Percentiles rank a stretch among this genome's conserved stretches.
Conservation (phyloP, 2,329 filamentous ascomycete genomes). For the Fonsecaea erecta region DNA sequence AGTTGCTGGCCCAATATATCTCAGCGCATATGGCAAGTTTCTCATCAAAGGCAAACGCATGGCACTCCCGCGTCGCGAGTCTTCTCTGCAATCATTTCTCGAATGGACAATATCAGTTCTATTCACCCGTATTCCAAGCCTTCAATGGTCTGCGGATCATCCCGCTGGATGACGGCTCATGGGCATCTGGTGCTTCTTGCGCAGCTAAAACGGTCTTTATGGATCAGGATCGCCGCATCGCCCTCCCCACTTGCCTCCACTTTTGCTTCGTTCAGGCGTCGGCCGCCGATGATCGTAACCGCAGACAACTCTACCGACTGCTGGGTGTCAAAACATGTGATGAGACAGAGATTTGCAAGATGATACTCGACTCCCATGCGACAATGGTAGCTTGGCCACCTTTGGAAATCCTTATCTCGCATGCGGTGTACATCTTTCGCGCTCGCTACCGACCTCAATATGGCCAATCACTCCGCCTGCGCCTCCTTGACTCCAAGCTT, state of each 20-base stretch:
- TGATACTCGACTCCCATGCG: slow-evolving; percentile 17
- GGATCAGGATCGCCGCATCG: slow-evolving; percentile 9
- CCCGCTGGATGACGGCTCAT: slow-evolving; percentile 18
- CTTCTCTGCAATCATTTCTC: slow-evolving; percentile 22
- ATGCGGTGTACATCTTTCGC: background rate
- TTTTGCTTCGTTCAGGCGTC: slow-evolving; percentile 16
- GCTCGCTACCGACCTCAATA: slow-evolving; percentile 1
- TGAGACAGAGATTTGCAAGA: slow-evolving; percentile 24
- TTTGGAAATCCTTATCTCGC: background rate
- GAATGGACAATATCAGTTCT: background rate
- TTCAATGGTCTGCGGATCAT: slow-evolving; percentile 19
- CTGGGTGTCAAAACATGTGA: slow-evolving; percentile 23
- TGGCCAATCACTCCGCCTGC: slow-evolving; percentile 11
- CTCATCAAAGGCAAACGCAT: slow-evolving; percentile 14
- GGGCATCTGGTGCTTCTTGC: slow-evolving; percentile 17
- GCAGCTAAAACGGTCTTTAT: slow-evolving; percentile 7
- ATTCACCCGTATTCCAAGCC: slow-evolving; percentile 10
- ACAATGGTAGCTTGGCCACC: background rate
- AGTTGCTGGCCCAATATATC: slow-evolving; percentile 14
- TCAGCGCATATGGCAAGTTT: slow-evolving; percentile 12
- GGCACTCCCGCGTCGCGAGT: slow-evolving; percentile 20
- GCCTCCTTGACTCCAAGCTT: slow-evolving; percentile 15
- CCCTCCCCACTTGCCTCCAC: slow-evolving; percentile 15
- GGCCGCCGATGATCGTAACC: slow-evolving; percentile 11
- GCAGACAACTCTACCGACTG: slow-evolving; percentile 16